Evolutionary conservation across 2,329 filamentous ascomycete genomes (phyloP).

Genomic region (Cladophialophora psammophila): DNA sequence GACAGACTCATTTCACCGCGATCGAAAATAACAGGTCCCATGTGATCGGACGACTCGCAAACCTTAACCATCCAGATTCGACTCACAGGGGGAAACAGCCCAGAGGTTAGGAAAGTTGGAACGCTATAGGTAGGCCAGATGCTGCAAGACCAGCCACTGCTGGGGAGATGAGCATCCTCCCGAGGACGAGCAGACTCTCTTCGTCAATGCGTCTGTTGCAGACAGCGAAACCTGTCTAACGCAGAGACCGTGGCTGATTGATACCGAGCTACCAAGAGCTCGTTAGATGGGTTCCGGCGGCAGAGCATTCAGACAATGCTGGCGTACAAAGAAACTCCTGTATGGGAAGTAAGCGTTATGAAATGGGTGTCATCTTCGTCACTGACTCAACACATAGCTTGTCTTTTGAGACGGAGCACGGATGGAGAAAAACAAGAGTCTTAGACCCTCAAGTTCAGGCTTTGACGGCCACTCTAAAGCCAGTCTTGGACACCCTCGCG

Average conservation of each 20-base stretch:
- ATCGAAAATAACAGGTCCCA: slow-evolving; percentile 54
- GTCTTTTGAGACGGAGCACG: neutral
- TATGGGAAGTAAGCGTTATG: too few relatives aligned
- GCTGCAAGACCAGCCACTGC: slow-evolving; percentile 52
- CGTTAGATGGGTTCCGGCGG: neutral
- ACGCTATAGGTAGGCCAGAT: slow-evolving; percentile 40
- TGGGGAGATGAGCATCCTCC: slow-evolving; percentile 45
- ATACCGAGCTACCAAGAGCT: slow-evolving; percentile 49
- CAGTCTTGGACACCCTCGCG: slow-evolving; percentile 2
- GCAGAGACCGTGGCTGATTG: slow-evolving; percentile 64
- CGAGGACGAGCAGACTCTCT: slow-evolving; percentile 59
- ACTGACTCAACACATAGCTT: neutral
- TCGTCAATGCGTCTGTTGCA: slow-evolving; percentile 67
- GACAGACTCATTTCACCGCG: slow-evolving; percentile 55
- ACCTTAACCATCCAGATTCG: slow-evolving; percentile 31
- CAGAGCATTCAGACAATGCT: too few relatives aligned
- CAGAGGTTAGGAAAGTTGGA: neutral
- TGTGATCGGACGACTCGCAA: slow-evolving; percentile 48
- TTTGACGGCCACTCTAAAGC: neutral
- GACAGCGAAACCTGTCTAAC: slow-evolving; percentile 47
- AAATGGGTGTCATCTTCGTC: neutral
- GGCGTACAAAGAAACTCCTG: too few relatives aligned
- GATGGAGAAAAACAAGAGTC: slow-evolving; percentile 11
- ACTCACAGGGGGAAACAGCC: neutral
- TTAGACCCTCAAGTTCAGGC: neutral